These are phyloP conservation scores for Smithsoniella earleae DNA, from an alignment of 163 green algal species.

Conservation along the genomic window DNA sequence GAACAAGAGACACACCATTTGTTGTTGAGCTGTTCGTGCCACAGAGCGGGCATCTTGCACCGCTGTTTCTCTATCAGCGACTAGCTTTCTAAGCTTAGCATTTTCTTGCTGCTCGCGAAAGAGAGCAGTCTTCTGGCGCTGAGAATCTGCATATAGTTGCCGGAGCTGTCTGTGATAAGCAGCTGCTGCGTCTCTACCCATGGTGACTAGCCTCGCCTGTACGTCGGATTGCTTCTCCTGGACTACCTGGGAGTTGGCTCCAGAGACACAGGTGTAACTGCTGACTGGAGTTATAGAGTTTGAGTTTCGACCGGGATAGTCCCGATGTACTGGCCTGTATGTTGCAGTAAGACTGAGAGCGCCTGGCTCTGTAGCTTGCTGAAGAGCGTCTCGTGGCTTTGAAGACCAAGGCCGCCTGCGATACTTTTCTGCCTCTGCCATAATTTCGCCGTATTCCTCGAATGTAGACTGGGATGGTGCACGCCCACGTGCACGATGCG, in stretches of 20 bases:
- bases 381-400: no score
- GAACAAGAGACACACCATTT: constrained; percentile 26
- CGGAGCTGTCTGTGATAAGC: neutral
- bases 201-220: no score
- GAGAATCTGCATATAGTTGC: neutral
- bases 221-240: no score
- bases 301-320: no score
- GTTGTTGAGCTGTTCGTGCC: neutral
- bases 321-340: no score
- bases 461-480: neutral
- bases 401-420: no score
- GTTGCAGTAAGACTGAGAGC: no score
- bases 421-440: constrained; percentile 16
- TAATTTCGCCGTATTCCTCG: neutral
- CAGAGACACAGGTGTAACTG: no score
- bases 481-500: neutral
- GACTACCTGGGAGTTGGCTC: no score
- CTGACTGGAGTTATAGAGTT: no score
- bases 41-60: constrained; percentile 9
- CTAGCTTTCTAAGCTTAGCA: neutral
- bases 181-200: neutral
- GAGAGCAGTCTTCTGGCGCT: neutral
- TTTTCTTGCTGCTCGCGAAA: constrained; percentile 4
- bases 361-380: no score
- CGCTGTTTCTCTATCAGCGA: neutral